These are phyloP conservation scores for Saccharomycopsis babjevae DNA, from an alignment of 805 yeast species.

Conservation along the genomic window DNA sequence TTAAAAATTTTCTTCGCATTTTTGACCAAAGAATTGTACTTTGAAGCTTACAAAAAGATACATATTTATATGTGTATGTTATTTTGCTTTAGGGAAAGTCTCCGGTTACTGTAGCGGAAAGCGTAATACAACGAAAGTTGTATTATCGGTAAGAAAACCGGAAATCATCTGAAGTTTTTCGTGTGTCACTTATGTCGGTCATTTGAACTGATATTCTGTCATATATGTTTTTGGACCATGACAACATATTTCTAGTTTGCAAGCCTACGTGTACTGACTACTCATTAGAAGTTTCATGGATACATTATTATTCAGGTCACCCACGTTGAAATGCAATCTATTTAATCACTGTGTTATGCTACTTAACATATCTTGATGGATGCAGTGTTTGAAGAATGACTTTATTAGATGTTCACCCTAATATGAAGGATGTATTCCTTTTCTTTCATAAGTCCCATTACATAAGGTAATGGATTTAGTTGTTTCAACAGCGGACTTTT, in stretches of 20 bases:
- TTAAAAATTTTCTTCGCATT: slow-evolving; percentile 1
- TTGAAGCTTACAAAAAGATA: slow-evolving; percentile 18
- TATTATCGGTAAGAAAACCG: slow-evolving; percentile 1
- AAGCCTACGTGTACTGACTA: background rate
- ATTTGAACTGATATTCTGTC: background rate
- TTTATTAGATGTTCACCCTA: background rate
- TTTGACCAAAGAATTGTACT: slow-evolving; percentile 18
- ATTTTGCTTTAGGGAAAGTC: slow-evolving; percentile 20
- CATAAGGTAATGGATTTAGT: slow-evolving; percentile 2
- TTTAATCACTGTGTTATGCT: background rate
- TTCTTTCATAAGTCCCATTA: background rate
- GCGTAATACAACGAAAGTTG: slow-evolving; percentile 14
- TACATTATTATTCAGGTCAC: background rate
- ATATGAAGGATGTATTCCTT: background rate
- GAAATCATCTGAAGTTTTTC: background rate
- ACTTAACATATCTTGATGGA: background rate
- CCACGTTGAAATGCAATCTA: background rate
- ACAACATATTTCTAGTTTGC: background rate
- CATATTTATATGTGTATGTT: background rate
- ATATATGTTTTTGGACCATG: background rate
- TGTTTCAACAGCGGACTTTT: slow-evolving; percentile 16
- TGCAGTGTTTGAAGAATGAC: background rate
- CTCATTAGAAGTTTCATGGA: slow-evolving; percentile 3
- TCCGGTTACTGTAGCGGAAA: slow-evolving; percentile 20
- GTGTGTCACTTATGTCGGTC: background rate